These are phyloP conservation scores for Dactylellina parvicollis DNA, from an alignment of 2,329 filamentous ascomycete genomes.

Conservation along the genomic window DNA sequence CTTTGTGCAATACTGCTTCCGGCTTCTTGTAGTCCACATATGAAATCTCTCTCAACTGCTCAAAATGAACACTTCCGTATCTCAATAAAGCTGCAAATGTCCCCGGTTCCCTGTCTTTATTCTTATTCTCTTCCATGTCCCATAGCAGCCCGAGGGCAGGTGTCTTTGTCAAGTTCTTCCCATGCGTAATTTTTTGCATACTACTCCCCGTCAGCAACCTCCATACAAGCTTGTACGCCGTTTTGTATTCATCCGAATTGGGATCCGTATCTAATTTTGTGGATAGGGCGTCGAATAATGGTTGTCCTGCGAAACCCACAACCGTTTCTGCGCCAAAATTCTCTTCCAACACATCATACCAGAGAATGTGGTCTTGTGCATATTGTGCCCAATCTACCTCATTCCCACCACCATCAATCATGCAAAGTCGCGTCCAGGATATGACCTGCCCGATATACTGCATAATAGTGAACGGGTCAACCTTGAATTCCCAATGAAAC, in stretches of 20 bases:
- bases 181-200: conserved; percentile 62
- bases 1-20: conserved; percentile 9
- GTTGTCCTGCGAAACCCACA: conserved; percentile 47
- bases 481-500: conserved; percentile 60
- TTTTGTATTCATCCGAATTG: conserved; percentile 55
- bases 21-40: conserved; percentile 52
- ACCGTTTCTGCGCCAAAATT: conserved; percentile 55
- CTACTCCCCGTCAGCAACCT: conserved; percentile 59
- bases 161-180: conserved; percentile 58
- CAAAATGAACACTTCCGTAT: conserved; percentile 60
- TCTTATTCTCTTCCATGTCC: conserved; percentile 60
- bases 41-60: conserved; percentile 60
- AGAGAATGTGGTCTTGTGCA: conserved; percentile 59
- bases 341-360: conserved; percentile 59
- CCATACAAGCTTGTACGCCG: conserved; percentile 58
- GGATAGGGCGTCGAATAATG: conserved; percentile 56
- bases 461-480: conserved; percentile 58
- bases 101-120: conserved; percentile 59
- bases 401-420: conserved; percentile 59
- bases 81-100: conserved; percentile 61
- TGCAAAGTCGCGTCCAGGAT: conserved; percentile 61
- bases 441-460: conserved; percentile 63
- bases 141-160: conserved; percentile 58
- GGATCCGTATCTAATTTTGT: conserved; percentile 55
- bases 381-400: conserved; percentile 60